phyloP scores from a whole-genome alignment of 768 basidiomycete genomes.

The Cystofilobasidium bisporidii region DNA sequence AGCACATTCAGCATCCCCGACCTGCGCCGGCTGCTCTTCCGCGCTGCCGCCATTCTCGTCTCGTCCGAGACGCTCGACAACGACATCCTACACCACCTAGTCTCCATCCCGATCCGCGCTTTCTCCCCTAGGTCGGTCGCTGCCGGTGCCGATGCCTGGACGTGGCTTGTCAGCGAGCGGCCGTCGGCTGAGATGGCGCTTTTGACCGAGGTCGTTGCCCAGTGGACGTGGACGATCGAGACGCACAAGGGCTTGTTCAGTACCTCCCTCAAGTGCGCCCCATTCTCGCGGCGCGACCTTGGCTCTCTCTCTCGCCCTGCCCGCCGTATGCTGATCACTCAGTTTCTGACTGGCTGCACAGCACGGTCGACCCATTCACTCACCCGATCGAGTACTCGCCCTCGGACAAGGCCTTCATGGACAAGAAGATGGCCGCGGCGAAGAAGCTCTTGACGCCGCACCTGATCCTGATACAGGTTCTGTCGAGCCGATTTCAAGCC shows the following conservation, averaged over 20 bases:
- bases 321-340: background rate
- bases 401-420: slow-evolving; percentile 73
- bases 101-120: slow-evolving; percentile 75
- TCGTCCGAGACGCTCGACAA: slow-evolving; percentile 60
- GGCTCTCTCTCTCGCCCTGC: background rate
- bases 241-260: slow-evolving; percentile 77
- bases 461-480: slow-evolving; percentile 68
- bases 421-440: slow-evolving; percentile 59
- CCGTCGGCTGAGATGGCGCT: slow-evolving; percentile 70
- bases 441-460: slow-evolving; percentile 72
- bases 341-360: slow-evolving; percentile 39
- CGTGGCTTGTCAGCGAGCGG: slow-evolving; percentile 83
- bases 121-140: slow-evolving; percentile 78
- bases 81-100: slow-evolving; percentile 75
- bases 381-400: slow-evolving; percentile 79
- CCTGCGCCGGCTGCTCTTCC: slow-evolving; percentile 71
- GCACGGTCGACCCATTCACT: slow-evolving; percentile 79
- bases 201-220: slow-evolving; percentile 73
- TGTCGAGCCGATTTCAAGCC: slow-evolving; percentile 85
- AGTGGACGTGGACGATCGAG: slow-evolving; percentile 76
- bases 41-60: slow-evolving; percentile 72
- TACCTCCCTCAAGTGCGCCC: slow-evolving; percentile 64
- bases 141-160: slow-evolving; percentile 88
- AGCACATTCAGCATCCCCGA: slow-evolving; percentile 70
- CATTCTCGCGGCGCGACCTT: too few relatives aligned